phyloP scores from a whole-genome alignment of 2,329 filamentous ascomycete species.

The Cytospora chrysosperma region DNA sequence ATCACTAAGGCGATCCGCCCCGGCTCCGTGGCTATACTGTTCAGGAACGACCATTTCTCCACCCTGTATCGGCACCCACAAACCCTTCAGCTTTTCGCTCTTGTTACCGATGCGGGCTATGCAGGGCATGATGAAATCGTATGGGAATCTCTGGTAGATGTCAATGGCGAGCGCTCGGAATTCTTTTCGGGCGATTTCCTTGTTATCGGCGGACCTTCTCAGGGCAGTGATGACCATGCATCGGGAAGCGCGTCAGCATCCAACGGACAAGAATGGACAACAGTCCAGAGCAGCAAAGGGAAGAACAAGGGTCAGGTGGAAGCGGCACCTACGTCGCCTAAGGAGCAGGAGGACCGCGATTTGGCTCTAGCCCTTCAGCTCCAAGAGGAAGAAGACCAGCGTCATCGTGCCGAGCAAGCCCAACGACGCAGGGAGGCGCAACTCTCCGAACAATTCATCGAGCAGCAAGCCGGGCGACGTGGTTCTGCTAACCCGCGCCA shows the following conservation, averaged over 20 bases:
- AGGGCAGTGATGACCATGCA: conserved; percentile 26
- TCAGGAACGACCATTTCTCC: conserved; percentile 96
- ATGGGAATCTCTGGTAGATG: conserved; percentile 90
- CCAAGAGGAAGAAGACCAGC: conserved; percentile 90
- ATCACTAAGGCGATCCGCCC: conserved; percentile 69
- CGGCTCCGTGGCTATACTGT: conserved; percentile 84
- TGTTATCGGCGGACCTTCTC: conserved; percentile 63
- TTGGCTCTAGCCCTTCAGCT: conserved; percentile 86
- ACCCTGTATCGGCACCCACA: conserved; percentile 87
- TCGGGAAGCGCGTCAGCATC: conserved; percentile 9
- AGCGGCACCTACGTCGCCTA: conserved; percentile 38
- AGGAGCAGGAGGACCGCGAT: conserved; percentile 78
- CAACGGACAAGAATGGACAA: conserved; percentile 50
- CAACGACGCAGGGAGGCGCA: conserved; percentile 65
- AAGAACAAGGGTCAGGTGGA: conserved; percentile 26
- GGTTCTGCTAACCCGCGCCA: conserved; percentile 16
- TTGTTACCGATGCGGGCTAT: conserved; percentile 94
- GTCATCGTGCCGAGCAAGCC: conserved; percentile 61
- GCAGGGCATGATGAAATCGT: conserved; percentile 85
- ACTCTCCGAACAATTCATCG: conserved; percentile 69
- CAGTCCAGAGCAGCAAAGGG: conserved; percentile 44
- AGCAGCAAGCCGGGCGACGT: conserved; percentile 50
- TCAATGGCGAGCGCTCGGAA: conserved; percentile 78
- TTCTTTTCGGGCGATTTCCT: conserved; percentile 91
- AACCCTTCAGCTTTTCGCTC: conserved; percentile 70